Evolutionary conservation across 1,139 yeast genomes (phyloP), one percentile per base, ranked within the genome.

Genomic region (Candida glucosophila): DNA sequence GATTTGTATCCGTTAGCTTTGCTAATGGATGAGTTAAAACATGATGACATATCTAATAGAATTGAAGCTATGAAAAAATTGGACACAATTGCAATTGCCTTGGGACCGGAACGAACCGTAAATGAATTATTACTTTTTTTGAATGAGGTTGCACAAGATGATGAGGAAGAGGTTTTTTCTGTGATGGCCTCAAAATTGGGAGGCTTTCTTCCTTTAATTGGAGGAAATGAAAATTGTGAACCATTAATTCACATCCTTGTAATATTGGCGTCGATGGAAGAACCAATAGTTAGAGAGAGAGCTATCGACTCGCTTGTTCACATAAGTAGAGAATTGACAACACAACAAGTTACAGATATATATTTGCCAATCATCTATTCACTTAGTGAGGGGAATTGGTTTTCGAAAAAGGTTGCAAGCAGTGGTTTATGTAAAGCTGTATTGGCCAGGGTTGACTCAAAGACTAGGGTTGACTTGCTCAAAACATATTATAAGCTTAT

Each of bases 121-220:
- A 68, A 70, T 26, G 98, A 92, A 53, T 67, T 92, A 47, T 66
- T 92, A 33, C 97, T 97, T 19, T 90, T 90, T 49, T 67, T 92
- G 37, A 57, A 54, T 35, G 83, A 81, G 41, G 97, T 86, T 22
- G 88, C 96, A 7, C 95, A 90, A 41, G 99, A 90, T 44, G 99
- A 92, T 50, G 98, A 92, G 55, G 99, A 92, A 52, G 99, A 92
- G 55, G 95, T 92, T 6, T 78, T 90, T 53, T 85, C 96, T 1
- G 92, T 86, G 12, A 68, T 92, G 39, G 97, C 97, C 3, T 82
- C 80, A 40, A 90, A 88, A 58, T 60, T 92, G 40, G 95, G 95
- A 22, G 73, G 73, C 30, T 90, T 92, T 49, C 73, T 88, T 20
- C 94, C 95, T 39, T 47, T 60, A 36, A 75, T 92, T 32, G 98